phyloP scores from a whole-genome alignment of 2,329 filamentous ascomycete genomes.

The Colletotrichum chlorophyti region DNA sequence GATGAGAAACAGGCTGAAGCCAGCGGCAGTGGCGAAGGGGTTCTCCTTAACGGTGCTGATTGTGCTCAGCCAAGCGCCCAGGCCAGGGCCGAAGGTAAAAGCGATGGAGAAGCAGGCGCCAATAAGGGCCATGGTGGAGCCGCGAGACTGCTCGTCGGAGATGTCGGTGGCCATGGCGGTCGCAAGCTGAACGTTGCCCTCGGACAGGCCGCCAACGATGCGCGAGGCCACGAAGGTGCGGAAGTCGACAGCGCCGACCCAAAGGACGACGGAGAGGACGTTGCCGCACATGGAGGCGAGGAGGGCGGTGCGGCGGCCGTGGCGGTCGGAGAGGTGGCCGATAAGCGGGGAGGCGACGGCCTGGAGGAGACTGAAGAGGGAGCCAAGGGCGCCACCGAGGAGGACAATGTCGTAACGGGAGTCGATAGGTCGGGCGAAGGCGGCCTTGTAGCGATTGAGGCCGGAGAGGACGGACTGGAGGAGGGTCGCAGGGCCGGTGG shows the following conservation, averaged over 20 bases:
- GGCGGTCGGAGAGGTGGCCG: slow-evolving; percentile 83
- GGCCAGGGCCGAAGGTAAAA: slow-evolving; percentile 93
- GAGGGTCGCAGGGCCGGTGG: slow-evolving; percentile 64
- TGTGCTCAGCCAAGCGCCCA: slow-evolving; percentile 85
- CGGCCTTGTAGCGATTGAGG: slow-evolving; percentile 92
- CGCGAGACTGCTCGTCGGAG: slow-evolving; percentile 82
- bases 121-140: slow-evolving; percentile 94
- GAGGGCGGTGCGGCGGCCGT: slow-evolving; percentile 86
- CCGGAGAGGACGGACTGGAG: slow-evolving; percentile 81
- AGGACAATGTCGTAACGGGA: slow-evolving; percentile 97
- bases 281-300: slow-evolving; percentile 94
- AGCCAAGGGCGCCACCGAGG: slow-evolving; percentile 90
- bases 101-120: slow-evolving; percentile 96
- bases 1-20: slow-evolving; percentile 84
- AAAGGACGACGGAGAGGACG: slow-evolving; percentile 89
- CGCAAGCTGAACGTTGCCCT: slow-evolving; percentile 95
- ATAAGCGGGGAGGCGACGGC: slow-evolving; percentile 92
- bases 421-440: slow-evolving; percentile 91
- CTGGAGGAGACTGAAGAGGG: slow-evolving; percentile 91
- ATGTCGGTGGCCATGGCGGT: slow-evolving; percentile 97
- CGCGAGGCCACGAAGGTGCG: slow-evolving; percentile 94
- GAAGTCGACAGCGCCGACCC: slow-evolving; percentile 94
- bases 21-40: slow-evolving; percentile 91
- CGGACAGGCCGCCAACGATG: slow-evolving; percentile 89
- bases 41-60: slow-evolving; percentile 83